These are phyloP conservation scores for Viridothelium virens DNA, from an alignment of 495 filamentous ascomycete species.

Conservation along the genomic window DNA sequence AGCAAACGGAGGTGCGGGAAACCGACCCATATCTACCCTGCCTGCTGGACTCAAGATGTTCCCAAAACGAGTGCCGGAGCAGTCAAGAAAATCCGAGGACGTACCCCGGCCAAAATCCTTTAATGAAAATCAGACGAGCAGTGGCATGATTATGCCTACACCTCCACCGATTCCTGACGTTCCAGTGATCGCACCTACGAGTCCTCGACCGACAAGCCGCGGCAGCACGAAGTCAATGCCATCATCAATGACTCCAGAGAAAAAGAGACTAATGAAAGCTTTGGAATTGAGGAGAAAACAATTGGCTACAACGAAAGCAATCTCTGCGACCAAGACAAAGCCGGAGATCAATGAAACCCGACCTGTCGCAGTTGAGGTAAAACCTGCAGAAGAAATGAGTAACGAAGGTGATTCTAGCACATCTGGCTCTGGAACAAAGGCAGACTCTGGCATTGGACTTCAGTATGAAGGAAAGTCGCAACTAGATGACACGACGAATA, in stretches of 20 bases:
- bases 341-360: neutral
- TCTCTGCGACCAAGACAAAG: slow-evolving; percentile 14
- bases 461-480: slow-evolving; percentile 12
- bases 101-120: slow-evolving; percentile 24
- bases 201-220: slow-evolving; percentile 45
- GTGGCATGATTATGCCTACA: slow-evolving; percentile 24
- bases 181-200: slow-evolving; percentile 41
- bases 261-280: slow-evolving; percentile 86
- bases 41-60: slow-evolving; percentile 11
- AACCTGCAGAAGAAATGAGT: neutral
- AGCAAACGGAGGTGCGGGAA: slow-evolving; percentile 23
- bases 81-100: slow-evolving; percentile 20
- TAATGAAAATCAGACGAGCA: slow-evolving; percentile 22
- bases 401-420: neutral
- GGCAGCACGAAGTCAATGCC: slow-evolving; percentile 41
- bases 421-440: slow-evolving; percentile 13
- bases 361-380: neutral
- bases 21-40: slow-evolving; percentile 4
- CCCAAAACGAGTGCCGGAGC: slow-evolving; percentile 14
- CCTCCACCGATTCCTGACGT: slow-evolving; percentile 35
- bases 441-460: slow-evolving; percentile 27
- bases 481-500: neutral
- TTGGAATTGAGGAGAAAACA: slow-evolving; percentile 80
- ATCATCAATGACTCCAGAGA: slow-evolving; percentile 71
- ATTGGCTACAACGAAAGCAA: slow-evolving; percentile 21